Evolutionary conservation across 768 basidiomycete species (phyloP).

Genomic region (Amanita pseudoporphyria): DNA sequence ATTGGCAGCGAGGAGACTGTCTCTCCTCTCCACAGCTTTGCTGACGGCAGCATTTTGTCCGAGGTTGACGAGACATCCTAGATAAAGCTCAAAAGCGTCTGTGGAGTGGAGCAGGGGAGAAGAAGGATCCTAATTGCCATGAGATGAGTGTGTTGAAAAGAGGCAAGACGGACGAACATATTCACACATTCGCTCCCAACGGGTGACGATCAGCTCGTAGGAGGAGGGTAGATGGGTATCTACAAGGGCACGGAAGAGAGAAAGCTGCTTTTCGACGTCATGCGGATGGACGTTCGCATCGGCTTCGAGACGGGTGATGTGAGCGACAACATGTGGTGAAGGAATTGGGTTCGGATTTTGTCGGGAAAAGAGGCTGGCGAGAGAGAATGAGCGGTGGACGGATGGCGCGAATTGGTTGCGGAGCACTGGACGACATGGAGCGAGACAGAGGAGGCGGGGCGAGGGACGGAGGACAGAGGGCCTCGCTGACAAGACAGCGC

Average conservation of each 20-base stretch:
- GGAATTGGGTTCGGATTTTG: conserved; percentile 37
- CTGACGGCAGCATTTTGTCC: conserved; percentile 48
- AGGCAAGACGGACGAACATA: conserved; percentile 41
- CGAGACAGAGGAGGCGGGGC: background rate
- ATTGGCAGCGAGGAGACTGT: conserved; percentile 43
- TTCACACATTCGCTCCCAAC: conserved; percentile 81
- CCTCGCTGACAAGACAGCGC: background rate
- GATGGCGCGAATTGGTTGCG: too few relatives aligned
- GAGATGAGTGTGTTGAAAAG: conserved; percentile 7
- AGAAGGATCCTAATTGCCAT: conserved; percentile 40
- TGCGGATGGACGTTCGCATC: conserved; percentile 68
- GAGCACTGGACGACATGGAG: conserved; percentile 1
- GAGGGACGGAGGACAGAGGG: conserved; percentile 6
- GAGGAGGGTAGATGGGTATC: conserved; percentile 58
- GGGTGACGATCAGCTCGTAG: conserved; percentile 61
- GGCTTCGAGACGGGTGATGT: conserved; percentile 66
- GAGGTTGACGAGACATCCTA: conserved; percentile 55
- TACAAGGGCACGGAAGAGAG: conserved; percentile 56
- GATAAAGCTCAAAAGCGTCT: conserved; percentile 68
- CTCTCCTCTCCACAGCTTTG: conserved; percentile 59
- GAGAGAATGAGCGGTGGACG: conserved; percentile 23
- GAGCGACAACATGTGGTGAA: conserved; percentile 55
- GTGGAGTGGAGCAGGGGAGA: conserved; percentile 66
- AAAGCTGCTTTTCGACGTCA: conserved; percentile 60
- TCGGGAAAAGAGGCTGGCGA: conserved; percentile 39